Conservation (phyloP, 2,329 filamentous ascomycete species). For the Alternaria hordeiaustralica region DNA sequence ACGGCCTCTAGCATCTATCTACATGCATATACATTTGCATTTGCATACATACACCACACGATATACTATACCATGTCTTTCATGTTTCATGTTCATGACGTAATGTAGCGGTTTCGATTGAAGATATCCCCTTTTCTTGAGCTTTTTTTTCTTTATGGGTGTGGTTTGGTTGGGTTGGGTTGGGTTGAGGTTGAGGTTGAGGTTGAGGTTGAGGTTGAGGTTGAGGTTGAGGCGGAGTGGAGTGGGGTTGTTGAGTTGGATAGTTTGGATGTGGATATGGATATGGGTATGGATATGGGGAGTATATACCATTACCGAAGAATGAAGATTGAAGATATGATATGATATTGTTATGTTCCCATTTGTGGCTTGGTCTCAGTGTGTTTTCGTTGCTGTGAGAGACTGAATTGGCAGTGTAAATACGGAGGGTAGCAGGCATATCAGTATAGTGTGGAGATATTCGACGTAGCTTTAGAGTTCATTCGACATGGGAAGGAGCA, state of each 20-base stretch:
- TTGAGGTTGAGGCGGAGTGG: no score
- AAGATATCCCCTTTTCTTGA: constrained; percentile 1
- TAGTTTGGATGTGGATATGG: neutral
- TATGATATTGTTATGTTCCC: neutral
- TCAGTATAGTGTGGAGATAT: neutral
- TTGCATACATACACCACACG: neutral
- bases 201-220: no score
- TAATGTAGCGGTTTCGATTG: constrained; percentile 1
- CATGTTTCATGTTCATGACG: constrained; percentile 4
- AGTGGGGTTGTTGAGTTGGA: neutral
- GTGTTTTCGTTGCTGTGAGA: neutral
- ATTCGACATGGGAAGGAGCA: neutral
- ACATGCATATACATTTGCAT: neutral
- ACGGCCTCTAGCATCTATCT: neutral
- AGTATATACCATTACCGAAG: neutral
- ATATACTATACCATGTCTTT: neutral
- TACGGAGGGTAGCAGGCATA: neutral
- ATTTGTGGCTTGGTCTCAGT: neutral
- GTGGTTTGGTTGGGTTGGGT: no score
- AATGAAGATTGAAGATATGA: neutral
- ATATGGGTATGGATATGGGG: no score
- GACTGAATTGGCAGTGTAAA: neutral
- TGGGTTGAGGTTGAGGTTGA: no score
- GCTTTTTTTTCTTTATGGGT: neutral
- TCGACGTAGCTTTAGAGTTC: neutral